Evolutionary conservation across 2,329 filamentous ascomycete genomes (phyloP).

Genomic region (Fusarium beomiforme): DNA sequence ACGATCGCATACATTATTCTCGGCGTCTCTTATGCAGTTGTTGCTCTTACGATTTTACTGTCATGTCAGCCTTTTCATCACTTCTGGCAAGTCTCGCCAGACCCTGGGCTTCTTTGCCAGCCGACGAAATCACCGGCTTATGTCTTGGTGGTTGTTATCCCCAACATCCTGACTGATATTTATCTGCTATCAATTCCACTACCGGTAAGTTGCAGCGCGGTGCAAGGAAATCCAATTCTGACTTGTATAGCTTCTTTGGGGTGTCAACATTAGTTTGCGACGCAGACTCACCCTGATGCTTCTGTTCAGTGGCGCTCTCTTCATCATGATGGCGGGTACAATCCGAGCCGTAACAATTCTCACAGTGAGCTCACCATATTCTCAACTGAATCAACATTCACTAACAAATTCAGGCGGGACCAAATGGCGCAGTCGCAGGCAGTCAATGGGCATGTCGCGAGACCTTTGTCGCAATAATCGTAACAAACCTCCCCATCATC

Average conservation of each 20-base stretch:
- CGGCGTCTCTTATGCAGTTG: conserved; percentile 19
- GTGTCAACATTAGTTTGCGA: conserved; percentile 36
- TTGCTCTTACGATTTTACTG: conserved; percentile 22
- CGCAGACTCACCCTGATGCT: conserved; percentile 36
- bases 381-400: fast-evolving
- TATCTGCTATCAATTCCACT: conserved; percentile 32
- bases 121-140: conserved; percentile 37
- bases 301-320: conserved; percentile 33
- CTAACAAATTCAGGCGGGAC: conserved; percentile 20
- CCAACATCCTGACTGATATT: conserved; percentile 33
- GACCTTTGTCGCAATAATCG: conserved; percentile 51
- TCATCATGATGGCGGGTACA: conserved; percentile 38
- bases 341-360: conserved; percentile 35
- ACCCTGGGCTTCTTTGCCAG: conserved; percentile 38
- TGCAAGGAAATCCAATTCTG: background rate
- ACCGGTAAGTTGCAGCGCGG: conserved; percentile 8
- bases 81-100: conserved; percentile 61
- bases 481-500: conserved; percentile 47
- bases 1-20: conserved; percentile 31
- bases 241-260: conserved; percentile 31
- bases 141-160: conserved; percentile 33
- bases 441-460: conserved; percentile 51
- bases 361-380: background rate
- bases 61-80: conserved; percentile 51
- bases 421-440: conserved; percentile 30